Base-by-base conservation (phyloP, 495 filamentous ascomycete genomes). In the Podospora bellae-mahoneyi region DNA sequence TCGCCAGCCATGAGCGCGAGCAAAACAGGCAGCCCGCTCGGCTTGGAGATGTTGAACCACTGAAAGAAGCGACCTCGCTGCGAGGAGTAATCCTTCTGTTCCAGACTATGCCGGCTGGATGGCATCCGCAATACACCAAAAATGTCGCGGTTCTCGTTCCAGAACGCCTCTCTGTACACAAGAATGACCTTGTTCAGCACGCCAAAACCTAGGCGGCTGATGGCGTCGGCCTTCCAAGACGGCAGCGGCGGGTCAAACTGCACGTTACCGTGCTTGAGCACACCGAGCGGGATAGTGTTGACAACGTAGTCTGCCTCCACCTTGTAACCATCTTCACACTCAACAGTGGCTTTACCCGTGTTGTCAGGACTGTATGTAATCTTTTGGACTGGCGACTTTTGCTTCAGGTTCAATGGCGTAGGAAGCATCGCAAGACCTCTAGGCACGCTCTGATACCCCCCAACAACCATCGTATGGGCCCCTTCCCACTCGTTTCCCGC, bases 401-500 rank as follows among this genome's bases (percentile, higher is more conserved):
- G 90, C 61, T 88, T 88, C 13, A 98, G 85, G 73, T 97, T 88
- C n/a, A 99, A 83, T 64, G 86, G 89, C 2, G 84, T 86, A 3
- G 95, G 96, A 55, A 88, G 83, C 56, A 87, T 84, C 77, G 89
- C 88, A 20, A 99, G 81, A 3, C 92, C 95, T 66, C 90, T 87
- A 3, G 96, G 91, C 48, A 99, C 85, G 74, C 93, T 93, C 69
- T 91, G 91, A 74, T 98, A 98, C 5, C 95, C 95, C 55, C 95
- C 95, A 56, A 96, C 84, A 16, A 99, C 88, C 84, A 95, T 92
- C 4, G 92, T 90, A 73, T 99, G 95, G 63, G 91, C 89, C 19
- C 95, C 95, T 74, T 96, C 93, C 78, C 97, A 98, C 72, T 99
- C 95, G 76, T 99, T 97, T 1, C 96, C 95, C 58, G 92, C 91